A percentile compares a stretch with the other conserved stretches of the same genome.
phyloP scores from a whole-genome alignment of 441 rosid genomes.

The Sinapis alba region DNA sequence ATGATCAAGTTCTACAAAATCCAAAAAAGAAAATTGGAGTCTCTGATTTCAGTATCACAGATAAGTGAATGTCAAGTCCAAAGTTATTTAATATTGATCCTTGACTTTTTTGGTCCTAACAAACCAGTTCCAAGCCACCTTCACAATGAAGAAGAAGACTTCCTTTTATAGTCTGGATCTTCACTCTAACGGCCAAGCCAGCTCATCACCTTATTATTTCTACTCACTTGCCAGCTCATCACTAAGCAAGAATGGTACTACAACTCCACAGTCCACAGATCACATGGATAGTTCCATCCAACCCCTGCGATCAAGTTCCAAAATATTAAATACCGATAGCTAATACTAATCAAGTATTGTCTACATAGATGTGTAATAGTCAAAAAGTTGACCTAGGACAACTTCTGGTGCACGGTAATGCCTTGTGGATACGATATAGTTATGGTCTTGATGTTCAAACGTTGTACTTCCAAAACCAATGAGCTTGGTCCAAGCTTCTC shows the following conservation, averaged over 20 bases:
- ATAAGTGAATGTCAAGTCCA: background rate
- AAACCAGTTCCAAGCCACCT: slow-evolving; percentile 70
- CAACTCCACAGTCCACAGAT: slow-evolving; percentile 74
- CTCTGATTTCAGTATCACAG: background rate
- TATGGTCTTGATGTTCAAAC: slow-evolving; percentile 84
- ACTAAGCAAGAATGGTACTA: no score
- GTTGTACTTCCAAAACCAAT: slow-evolving; percentile 96
- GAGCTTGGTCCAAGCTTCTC: slow-evolving; percentile 98
- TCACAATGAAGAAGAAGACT: no score
- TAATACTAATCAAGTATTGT: background rate
- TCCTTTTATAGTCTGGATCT: no score
- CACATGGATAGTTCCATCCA: slow-evolving; percentile 96
- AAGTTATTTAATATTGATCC: background rate
- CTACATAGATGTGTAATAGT: background rate
- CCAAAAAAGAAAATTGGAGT: slow-evolving; percentile 22
- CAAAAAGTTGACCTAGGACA: slow-evolving; percentile 60
- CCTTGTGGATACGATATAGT: slow-evolving; percentile 77
- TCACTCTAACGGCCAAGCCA: no score
- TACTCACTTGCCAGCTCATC: no score
- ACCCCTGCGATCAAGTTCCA: slow-evolving; percentile 51
- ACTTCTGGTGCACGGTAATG: slow-evolving; percentile 97
- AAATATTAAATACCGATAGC: background rate
- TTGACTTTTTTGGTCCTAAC: no score
- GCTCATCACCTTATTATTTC: no score
- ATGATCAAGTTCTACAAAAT: slow-evolving; percentile 77